phyloP scores from a whole-genome alignment of 2,329 filamentous ascomycete genomes.

The Verticillium tricorpus region DNA sequence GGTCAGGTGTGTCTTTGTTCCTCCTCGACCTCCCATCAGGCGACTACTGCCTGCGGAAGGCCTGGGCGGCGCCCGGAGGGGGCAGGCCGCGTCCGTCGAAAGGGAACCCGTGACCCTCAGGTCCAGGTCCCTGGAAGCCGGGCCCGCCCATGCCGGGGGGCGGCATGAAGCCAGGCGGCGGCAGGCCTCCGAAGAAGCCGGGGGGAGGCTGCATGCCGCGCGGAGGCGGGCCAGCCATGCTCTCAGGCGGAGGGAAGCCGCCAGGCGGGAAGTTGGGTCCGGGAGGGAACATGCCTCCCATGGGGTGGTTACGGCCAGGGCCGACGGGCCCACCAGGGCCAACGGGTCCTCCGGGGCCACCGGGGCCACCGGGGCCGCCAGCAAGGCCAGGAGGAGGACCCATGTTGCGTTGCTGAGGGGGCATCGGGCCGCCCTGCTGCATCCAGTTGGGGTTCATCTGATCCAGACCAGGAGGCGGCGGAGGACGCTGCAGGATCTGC shows the following conservation, averaged over 20 bases:
- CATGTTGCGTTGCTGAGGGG: conserved; percentile 37
- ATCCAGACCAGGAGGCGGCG: conserved; percentile 55
- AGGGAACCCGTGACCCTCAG: conserved; percentile 43
- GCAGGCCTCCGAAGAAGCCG: conserved; percentile 48
- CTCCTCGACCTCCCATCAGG: not conserved
- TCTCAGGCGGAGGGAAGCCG: conserved; percentile 42
- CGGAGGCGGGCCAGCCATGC: conserved; percentile 44
- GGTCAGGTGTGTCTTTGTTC: not conserved
- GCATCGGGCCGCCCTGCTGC: conserved; percentile 25
- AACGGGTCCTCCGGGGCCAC: conserved; percentile 43
- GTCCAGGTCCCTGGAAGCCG: conserved; percentile 17
- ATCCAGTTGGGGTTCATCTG: conserved; percentile 55
- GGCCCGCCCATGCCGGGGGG: conserved; percentile 21
- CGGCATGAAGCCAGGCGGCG: conserved; percentile 51
- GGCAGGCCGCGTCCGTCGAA: conserved; percentile 55
- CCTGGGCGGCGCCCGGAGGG: conserved; percentile 35
- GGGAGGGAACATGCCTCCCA: conserved; percentile 56
- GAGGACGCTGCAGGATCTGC: conserved; percentile 62
- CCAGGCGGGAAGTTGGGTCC: conserved; percentile 53
- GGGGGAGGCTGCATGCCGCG: conserved; percentile 56
- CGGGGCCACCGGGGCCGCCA: conserved; percentile 19
- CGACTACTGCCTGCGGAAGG: conserved; percentile 31
- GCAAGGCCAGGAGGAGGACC: conserved; percentile 57
- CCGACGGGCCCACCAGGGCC: conserved; percentile 23
- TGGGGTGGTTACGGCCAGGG: conserved; percentile 35